Evolutionary conservation across 2,329 filamentous ascomycete species (phyloP).

Genomic region (Cryphonectria japonica): DNA sequence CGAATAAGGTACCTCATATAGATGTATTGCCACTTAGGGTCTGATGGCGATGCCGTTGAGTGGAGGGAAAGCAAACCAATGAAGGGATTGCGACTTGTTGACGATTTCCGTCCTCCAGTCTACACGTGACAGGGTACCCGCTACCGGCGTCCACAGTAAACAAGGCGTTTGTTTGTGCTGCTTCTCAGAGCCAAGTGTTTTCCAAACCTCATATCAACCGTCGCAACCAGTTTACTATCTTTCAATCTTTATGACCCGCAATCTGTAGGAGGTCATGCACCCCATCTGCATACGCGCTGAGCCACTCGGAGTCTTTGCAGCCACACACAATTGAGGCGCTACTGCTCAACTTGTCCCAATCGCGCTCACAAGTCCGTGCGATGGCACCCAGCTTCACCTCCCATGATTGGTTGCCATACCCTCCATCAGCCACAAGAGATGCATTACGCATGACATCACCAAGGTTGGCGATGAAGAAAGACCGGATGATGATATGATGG

Average conservation of each 20-base stretch:
- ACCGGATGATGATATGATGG: neutral
- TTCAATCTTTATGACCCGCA: neutral
- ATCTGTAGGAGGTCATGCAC: neutral
- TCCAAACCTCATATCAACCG: neutral
- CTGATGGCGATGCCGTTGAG: neutral
- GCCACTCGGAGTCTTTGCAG: constrained; percentile 22
- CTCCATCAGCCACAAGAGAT: constrained; percentile 10
- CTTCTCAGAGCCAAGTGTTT: too few species aligned
- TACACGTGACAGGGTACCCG: neutral
- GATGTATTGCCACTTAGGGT: too few species aligned
- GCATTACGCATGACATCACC: constrained; percentile 29
- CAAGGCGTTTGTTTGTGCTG: neutral
- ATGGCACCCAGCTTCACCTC: constrained; percentile 9
- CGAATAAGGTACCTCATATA: too few species aligned
- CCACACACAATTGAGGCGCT: constrained; percentile 15
- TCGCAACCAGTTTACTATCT: neutral
- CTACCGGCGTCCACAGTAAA: neutral
- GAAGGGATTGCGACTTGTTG: too few species aligned
- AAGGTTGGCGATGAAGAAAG: neutral
- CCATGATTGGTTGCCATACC: constrained; percentile 11
- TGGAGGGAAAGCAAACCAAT: neutral
- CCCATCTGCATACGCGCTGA: too few species aligned
- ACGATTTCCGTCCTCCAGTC: neutral
- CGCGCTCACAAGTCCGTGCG: neutral
- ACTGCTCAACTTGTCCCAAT: constrained; percentile 19